Base-by-base conservation (phyloP, 140 eudicot genomes). In the Stevia rebaudiana region DNA sequence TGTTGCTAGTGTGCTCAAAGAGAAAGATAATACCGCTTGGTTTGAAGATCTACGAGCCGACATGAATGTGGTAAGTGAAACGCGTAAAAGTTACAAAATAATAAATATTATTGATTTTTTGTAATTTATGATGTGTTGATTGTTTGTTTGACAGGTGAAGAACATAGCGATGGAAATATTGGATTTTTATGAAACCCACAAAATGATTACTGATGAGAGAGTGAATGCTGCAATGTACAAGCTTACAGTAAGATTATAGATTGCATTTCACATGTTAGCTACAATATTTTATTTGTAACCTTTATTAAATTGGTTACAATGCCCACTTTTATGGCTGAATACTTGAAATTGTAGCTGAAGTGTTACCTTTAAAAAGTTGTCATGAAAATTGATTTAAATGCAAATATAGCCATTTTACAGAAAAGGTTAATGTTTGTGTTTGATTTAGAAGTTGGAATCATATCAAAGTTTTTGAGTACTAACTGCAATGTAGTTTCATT, bases 41-140 rank as follows among this genome's bases (percentile, higher is more conserved):
- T 94, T 94, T 68, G 99, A 94, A 86, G 97, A 94, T 84, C 88
- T 94, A 22, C 88, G 88, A 22, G 99, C 71, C 54, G 97, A 94
- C 77, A 94, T 94, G 99, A 94, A 88, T n/a, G 86, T 83, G 82
- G 99, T 94, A 73, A 3, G 63, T 54, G 3, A 13, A 54, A 54
- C 39, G 12, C 21, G 40, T 54, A 54, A 54, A 54, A 15, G 3
- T 15, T 28, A 23, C 23, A 22, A 52, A n/a, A n/a, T n/a, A n/a
- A 24, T 8, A 4, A 4, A 12, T 30, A 28, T 28, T 28, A 1
- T 28, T 28, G 2, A 24, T 61, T 39, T 36, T 18, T 11, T 43
- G 50, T 36, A 30, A n/a, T 41, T 53, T 63, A 33, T 64, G 58
- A 43, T 18, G 5, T 67, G 41, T 67, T 42, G 24, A 41, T 48